Percentiles rank a stretch among this genome's conserved stretches.
phyloP scores from a whole-genome alignment of 495 filamentous ascomycete genomes.

The Penicillium bialowiezense region DNA sequence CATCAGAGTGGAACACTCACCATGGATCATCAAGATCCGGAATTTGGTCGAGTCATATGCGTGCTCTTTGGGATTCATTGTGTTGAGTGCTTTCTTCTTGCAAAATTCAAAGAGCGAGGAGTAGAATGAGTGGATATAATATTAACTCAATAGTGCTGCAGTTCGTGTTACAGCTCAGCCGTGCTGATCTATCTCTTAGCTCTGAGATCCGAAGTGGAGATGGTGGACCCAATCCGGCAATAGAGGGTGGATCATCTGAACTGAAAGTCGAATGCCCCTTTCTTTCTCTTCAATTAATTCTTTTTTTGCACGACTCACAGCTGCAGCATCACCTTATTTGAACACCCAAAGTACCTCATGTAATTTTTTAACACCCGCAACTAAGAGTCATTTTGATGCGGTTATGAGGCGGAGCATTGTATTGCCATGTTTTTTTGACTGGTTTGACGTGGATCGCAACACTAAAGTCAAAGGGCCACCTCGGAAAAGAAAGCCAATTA shows the following conservation, averaged over 20 bases:
- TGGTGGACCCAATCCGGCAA: background rate
- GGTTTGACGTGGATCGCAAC: background rate
- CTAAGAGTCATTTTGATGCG: too few species aligned
- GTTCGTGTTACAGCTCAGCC: background rate
- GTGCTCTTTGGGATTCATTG: background rate
- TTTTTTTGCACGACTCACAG: background rate
- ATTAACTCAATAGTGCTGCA: background rate
- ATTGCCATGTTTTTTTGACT: too few species aligned
- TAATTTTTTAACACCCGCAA: too few species aligned
- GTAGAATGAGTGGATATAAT: background rate
- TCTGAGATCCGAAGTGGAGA: background rate
- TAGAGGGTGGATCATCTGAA: background rate
- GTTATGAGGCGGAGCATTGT: too few species aligned
- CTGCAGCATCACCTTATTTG: background rate
- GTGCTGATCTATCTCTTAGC: background rate
- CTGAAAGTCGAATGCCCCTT: background rate
- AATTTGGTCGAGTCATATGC: background rate
- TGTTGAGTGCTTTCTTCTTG: background rate
- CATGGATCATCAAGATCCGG: background rate
- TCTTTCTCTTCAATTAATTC: background rate
- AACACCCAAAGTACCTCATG: too few species aligned
- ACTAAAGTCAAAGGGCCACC: background rate
- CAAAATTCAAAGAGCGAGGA: background rate
- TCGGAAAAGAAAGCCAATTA: background rate
- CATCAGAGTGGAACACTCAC: background rate